Conservation (phyloP, 2,329 filamentous ascomycete species). For the Pseudogymnoascus sp. region DNA sequence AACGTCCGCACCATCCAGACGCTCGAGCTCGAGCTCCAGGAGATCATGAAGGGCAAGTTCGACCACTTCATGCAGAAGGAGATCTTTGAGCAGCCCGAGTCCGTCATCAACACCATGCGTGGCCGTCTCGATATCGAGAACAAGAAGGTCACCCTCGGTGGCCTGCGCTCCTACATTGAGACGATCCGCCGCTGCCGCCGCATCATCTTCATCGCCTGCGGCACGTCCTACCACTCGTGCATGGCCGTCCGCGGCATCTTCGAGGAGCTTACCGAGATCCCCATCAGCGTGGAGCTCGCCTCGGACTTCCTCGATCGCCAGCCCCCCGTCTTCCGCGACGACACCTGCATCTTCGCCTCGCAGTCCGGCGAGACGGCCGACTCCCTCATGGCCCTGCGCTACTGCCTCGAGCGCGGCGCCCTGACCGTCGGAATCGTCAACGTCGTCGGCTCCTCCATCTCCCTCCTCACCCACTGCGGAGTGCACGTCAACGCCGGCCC, state of each 20-base stretch:
- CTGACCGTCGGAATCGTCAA: conserved; percentile 98
- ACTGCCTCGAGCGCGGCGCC: conserved; percentile 95
- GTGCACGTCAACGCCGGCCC: conserved; percentile 98
- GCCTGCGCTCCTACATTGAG: conserved; percentile 88
- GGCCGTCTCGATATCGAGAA: conserved; percentile 90
- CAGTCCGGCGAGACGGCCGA: conserved; percentile 98
- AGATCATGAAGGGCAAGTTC: conserved; percentile 99
- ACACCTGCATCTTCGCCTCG: conserved; percentile 97
- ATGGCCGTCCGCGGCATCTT: conserved; percentile 98
- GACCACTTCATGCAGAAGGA: conserved; percentile 99
- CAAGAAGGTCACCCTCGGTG: conserved; percentile 92
- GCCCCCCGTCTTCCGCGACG: conserved; percentile 97
- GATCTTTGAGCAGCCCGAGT: conserved; percentile 99
- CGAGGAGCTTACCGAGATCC: conserved; percentile 96
- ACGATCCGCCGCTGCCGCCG: conserved; percentile 94
- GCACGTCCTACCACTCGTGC: conserved; percentile 97
- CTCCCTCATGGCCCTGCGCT: conserved; percentile 91
- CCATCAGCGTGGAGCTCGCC: conserved; percentile 91
- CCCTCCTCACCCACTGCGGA: conserved; percentile 97
- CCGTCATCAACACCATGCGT: conserved; percentile 99
- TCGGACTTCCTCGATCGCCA: conserved; percentile 97
- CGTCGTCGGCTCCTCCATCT: conserved; percentile 96
- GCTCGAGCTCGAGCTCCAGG: conserved; percentile 95
- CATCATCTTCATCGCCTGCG: conserved; percentile 98
- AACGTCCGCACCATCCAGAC: conserved; percentile 98